Percentiles rank a stretch among this genome's conserved stretches.
These are phyloP conservation scores for Cercospora sp. DNA, from an alignment of 2,329 filamentous ascomycete genomes.

Conservation along the genomic window DNA sequence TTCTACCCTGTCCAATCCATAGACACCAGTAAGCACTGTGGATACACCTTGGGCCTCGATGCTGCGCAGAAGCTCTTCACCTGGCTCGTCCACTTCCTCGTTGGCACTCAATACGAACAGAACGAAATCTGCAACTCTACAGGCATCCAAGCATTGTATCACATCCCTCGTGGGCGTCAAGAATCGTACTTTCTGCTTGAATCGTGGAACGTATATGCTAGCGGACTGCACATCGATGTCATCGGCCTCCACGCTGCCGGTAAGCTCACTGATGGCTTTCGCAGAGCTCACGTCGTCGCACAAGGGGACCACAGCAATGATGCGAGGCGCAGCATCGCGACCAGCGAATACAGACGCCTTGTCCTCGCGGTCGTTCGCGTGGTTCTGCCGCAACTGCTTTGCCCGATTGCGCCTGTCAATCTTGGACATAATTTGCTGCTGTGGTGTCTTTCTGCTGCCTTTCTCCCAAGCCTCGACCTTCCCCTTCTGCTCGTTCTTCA, in stretches of 20 bases:
- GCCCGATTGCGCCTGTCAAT: constrained; percentile 92
- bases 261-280: constrained; percentile 68
- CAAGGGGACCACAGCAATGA: constrained; percentile 84
- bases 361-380: constrained; percentile 78
- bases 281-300: constrained; percentile 69
- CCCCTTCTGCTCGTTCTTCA: constrained; percentile 85
- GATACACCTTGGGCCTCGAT: constrained; percentile 94
- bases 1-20: constrained; percentile 71
- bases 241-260: constrained; percentile 76
- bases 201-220: constrained; percentile 76
- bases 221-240: constrained; percentile 58
- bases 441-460: constrained; percentile 73
- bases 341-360: constrained; percentile 82
- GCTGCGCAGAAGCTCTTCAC: constrained; percentile 79
- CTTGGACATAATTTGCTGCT: constrained; percentile 97
- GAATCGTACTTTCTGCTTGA: constrained; percentile 93
- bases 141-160: constrained; percentile 77
- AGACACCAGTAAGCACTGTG: constrained; percentile 79
- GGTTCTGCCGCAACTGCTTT: constrained; percentile 81
- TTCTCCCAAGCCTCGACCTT: constrained; percentile 70
- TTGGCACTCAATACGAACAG: constrained; percentile 79
- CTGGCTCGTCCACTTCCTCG: constrained; percentile 79
- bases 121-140: constrained; percentile 86
- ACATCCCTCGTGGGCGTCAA: constrained; percentile 73
- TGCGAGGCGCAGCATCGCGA: constrained; percentile 78